Base-by-base conservation (phyloP, 352 stramenopile genomes). In the Albugo laibachii region DNA sequence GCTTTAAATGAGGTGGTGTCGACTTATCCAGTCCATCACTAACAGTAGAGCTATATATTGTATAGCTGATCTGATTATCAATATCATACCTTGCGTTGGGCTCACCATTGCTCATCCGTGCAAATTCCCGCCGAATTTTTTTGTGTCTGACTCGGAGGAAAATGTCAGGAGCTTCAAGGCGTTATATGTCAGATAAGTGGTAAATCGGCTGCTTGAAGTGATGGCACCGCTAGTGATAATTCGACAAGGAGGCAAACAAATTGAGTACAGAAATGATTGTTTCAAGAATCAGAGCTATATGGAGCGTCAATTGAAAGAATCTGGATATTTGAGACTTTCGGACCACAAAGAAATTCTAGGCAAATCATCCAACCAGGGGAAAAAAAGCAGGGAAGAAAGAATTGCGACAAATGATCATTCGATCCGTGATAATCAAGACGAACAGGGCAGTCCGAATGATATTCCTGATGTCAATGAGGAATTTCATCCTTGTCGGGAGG, bases 171-270 rank as follows among this genome's bases (percentile, higher is more conserved):
- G 24, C 24, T 31, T 10, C 24, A 8, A 31, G 8, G 24, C 24
- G 24, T 31, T 31, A 31, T 31, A 8, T 31, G 24, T 31, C 24
- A 31, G 24, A 31, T 31, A 31, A 31, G 24, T 31, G 24, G 24
- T 31, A 31, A 31, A 10, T 31, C 24, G 24, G 24, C 24, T 31
- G 24, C 24, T 31, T 31, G 24, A 31, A 31, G 24, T 31, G 24
- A 87, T 84, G 75, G 71, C 75, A 41, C 59, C 75, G 56, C 57
- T 87, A 5, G 65, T 83, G 11, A 63, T 87, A 42, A 79, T 87
- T 51, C 75, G 75, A 43, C 63, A 60, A 44, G 61, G 69, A 37
- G 61, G 51, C 44, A 75, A 80, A 54, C 55, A 70, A 43, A 52
- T 87, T 41, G 71, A 87, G 54, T 84, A 79, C 48, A 54, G 67